Evolutionary conservation across 2,329 filamentous ascomycete genomes (phyloP), one percentile per base, ranked within the genome.

Genomic region (Aspergillus glaucus): DNA sequence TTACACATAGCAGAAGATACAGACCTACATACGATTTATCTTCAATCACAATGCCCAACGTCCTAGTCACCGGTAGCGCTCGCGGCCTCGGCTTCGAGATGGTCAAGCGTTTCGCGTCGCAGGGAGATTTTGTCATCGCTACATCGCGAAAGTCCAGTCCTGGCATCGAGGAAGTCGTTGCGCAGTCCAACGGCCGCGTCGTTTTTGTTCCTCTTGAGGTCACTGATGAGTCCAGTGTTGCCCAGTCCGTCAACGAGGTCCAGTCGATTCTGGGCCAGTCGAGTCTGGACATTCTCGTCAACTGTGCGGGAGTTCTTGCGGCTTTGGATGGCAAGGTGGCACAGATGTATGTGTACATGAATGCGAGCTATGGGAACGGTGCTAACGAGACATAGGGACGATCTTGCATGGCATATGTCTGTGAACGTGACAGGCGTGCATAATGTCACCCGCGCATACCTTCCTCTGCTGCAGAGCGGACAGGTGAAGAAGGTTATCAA

Each of bases 261-360:
- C 62, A 64, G 21, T 46, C 46, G 6, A 49, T 50, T 1, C 48
- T 72, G 0, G 50, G 45, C 7, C 64, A 59, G 26, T 60, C 61
- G 6, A 68, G 67, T 3, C 56, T 74, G 0, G 72, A 75, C 52
- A 59, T 73, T 1, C 49, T 75, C n/a, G 61, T 71, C 50, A 71
- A 72, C 53, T 71, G 70, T 50, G 70, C 67, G 1, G 70, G 67
- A 1, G 53, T 66, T 28, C 26, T 45, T 26, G 19, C 24, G 4
- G 9, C 28, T 4, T 30, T 37, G 2, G 32, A 34, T 1, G 50
- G 50, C 4, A 43, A 47, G 6, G 6, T 47, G 6, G 28, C 36
- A 1, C 19, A 22, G 9, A 50, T 52, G 50, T 47, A 41, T 36
- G 39, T 10, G 1, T 19, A 19, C 8, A 1, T 6, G 4, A 6